phyloP scores from a whole-genome alignment of 768 basidiomycete genomes.

The Boletus barrowsii region DNA sequence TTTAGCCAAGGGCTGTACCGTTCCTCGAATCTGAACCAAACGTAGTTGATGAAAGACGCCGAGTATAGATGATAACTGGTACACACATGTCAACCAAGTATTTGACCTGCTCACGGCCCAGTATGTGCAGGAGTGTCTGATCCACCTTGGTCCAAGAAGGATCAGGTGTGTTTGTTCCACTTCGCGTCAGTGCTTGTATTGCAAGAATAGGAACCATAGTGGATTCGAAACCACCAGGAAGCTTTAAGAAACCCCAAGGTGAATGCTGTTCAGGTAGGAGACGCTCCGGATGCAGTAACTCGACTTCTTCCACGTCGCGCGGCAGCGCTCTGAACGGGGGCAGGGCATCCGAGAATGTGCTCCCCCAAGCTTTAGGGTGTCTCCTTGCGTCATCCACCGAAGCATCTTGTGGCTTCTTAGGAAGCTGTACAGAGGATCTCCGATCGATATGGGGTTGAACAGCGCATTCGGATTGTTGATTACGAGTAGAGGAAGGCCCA shows the following conservation, averaged over 20 bases:
- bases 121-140: constrained; percentile 31
- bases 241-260: constrained; percentile 39
- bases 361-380: constrained; percentile 21
- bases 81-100: constrained; percentile 40
- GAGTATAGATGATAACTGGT: background rate
- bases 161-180: constrained; percentile 21
- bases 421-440: constrained; percentile 21
- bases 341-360: constrained; percentile 8
- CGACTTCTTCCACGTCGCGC: constrained; percentile 26
- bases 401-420: constrained; percentile 20
- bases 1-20: constrained; percentile 45
- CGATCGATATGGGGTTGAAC: constrained; percentile 21
- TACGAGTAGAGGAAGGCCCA: constrained; percentile 14
- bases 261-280: constrained; percentile 34
- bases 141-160: constrained; percentile 22
- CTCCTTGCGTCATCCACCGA: constrained; percentile 23
- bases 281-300: constrained; percentile 33
- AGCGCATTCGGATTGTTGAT: constrained; percentile 19
- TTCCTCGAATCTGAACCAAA: constrained; percentile 37
- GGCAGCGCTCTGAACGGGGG: constrained; percentile 19
- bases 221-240: constrained; percentile 41
- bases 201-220: constrained; percentile 45
- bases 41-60: background rate
- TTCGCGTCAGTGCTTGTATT: constrained; percentile 39
- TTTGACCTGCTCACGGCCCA: constrained; percentile 34